Percentiles rank a stretch among this genome's conserved stretches.
phyloP scores from a whole-genome alignment of 1,284 basidiomycete genomes.

The Rhodotorula sp. region DNA sequence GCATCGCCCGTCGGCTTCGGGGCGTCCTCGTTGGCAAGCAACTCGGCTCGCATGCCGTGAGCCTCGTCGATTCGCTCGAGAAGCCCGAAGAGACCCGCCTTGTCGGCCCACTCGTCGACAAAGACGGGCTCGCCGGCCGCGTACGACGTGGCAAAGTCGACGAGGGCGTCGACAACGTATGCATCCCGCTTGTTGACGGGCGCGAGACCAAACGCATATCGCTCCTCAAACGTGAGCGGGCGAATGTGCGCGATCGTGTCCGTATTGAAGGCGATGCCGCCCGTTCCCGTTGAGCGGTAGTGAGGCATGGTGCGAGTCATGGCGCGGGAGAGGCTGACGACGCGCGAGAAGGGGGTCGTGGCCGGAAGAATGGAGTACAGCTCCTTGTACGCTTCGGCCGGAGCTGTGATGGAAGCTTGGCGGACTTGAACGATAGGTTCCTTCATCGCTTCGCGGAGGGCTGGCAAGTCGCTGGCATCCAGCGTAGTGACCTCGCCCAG shows the following conservation, averaged over 20 bases:
- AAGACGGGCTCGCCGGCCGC: slow-evolving; percentile 49
- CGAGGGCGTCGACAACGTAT: slow-evolving; percentile 49
- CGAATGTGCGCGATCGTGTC: slow-evolving; percentile 52
- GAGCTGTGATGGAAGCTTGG: slow-evolving; percentile 53
- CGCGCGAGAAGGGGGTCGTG: slow-evolving; percentile 45
- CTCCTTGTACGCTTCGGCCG: slow-evolving; percentile 45
- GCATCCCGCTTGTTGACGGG: slow-evolving; percentile 56
- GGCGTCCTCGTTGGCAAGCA: background rate
- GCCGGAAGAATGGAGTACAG: slow-evolving; percentile 53
- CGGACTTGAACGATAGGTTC: slow-evolving; percentile 54
- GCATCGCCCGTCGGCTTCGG: background rate
- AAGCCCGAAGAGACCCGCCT: slow-evolving; percentile 53
- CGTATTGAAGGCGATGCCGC: slow-evolving; percentile 49
- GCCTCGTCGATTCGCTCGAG: slow-evolving; percentile 50
- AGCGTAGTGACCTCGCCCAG: slow-evolving; percentile 65
- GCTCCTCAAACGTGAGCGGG: slow-evolving; percentile 33
- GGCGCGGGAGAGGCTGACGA: slow-evolving; percentile 57
- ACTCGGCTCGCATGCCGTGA: background rate
- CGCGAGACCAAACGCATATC: slow-evolving; percentile 38
- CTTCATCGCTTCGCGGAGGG: slow-evolving; percentile 56
- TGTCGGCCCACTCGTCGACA: slow-evolving; percentile 49
- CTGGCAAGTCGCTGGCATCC: slow-evolving; percentile 63
- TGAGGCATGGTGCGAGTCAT: slow-evolving; percentile 56
- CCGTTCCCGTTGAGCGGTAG: slow-evolving; percentile 52
- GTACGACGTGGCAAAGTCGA: slow-evolving; percentile 50